Evolutionary conservation across 1,284 basidiomycete species (phyloP).

Genomic region (Thecaphora thlaspeos): DNA sequence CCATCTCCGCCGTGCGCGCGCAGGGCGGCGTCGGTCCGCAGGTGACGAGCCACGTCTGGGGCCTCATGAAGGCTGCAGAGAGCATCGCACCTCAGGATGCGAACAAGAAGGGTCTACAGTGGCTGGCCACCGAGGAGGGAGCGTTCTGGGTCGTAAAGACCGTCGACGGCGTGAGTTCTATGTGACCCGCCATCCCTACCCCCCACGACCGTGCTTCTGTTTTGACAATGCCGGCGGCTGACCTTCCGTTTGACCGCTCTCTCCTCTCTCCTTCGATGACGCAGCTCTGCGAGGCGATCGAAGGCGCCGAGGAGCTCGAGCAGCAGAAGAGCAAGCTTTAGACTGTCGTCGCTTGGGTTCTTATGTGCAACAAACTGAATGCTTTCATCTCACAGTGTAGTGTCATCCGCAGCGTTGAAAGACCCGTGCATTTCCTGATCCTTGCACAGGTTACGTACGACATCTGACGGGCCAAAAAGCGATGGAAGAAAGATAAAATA

Average conservation of each 20-base stretch:
- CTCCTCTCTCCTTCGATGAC: not conserved
- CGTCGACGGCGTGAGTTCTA: conserved; percentile 65
- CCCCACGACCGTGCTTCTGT: not conserved
- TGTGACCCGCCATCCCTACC: not conserved
- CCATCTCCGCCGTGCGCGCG: conserved; percentile 84
- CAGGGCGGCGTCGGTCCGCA: conserved; percentile 85
- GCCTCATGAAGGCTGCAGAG: conserved; percentile 73
- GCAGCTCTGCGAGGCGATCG: conserved; percentile 41
- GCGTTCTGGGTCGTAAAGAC: conserved; percentile 85
- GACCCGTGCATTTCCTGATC: too few species aligned
- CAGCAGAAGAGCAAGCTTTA: conserved; percentile 30
- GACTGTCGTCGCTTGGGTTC: too few species aligned
- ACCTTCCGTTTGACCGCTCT: too few species aligned
- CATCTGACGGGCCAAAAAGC: too few species aligned
- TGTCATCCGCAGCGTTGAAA: too few species aligned
- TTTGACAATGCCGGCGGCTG: not conserved
- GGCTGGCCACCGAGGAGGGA: conserved; percentile 85
- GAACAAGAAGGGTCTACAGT: conserved; percentile 66
- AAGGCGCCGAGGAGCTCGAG: conserved; percentile 41
- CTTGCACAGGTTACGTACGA: too few species aligned
- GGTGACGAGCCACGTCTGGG: conserved; percentile 86
- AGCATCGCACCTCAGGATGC: conserved; percentile 58
- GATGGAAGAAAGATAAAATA: too few species aligned
- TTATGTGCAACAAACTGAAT: too few species aligned
- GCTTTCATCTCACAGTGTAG: too few species aligned